Conservation (phyloP, 2,329 filamentous ascomycete species). For the Colletotrichum cuscutae region DNA sequence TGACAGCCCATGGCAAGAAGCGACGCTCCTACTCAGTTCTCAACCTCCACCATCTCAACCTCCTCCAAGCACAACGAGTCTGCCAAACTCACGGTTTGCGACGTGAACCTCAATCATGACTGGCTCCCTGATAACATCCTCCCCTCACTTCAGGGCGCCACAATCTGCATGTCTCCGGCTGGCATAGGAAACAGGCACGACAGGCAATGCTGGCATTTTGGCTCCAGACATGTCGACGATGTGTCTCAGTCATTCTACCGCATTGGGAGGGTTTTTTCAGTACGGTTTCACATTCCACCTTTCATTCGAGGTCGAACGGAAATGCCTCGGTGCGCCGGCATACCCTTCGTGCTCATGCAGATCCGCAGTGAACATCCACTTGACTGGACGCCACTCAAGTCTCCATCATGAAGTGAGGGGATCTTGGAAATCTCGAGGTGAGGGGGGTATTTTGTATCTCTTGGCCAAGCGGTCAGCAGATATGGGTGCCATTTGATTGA, state of each 20-base stretch:
- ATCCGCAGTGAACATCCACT: not conserved
- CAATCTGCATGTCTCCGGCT: conserved; percentile 18
- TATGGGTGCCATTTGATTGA: not conserved
- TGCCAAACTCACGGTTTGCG: not conserved
- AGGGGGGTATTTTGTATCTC: not conserved
- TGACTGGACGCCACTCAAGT: not conserved
- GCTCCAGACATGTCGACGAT: not conserved
- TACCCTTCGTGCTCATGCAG: not conserved
- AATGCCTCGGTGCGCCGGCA: not conserved
- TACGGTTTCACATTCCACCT: not conserved
- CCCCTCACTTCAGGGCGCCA: conserved; percentile 1
- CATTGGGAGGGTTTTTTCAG: not conserved
- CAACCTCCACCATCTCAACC: not conserved
- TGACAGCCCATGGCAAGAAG: not conserved
- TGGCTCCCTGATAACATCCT: not conserved
- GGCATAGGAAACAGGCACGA: not conserved
- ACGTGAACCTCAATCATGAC: not conserved
- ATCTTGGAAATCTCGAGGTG: not conserved
- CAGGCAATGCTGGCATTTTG: not conserved
- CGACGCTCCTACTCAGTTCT: not conserved
- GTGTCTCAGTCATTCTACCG: not conserved
- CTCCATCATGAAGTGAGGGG: not conserved
- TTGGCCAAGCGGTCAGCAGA: no score
- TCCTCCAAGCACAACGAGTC: not conserved
- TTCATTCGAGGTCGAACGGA: not conserved